phyloP scores from a whole-genome alignment of 371 early-diverging fungal genomes.

The Circinella minor region DNA sequence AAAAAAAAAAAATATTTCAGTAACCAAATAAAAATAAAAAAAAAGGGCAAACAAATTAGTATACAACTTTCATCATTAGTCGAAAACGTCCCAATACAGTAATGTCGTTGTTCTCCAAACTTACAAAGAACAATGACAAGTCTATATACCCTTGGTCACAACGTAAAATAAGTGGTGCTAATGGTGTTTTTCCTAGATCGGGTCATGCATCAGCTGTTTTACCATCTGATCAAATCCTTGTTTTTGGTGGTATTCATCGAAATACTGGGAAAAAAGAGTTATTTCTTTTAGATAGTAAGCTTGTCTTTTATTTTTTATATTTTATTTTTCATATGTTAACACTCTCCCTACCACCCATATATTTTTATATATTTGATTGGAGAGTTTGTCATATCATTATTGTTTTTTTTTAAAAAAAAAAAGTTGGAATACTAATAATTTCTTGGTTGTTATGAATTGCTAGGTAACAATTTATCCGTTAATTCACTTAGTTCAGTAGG shows the following conservation, averaged over 20 bases:
- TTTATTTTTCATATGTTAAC: no score
- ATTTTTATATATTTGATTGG: no score
- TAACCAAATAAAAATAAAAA: no score
- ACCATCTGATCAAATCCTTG: conserved; percentile 53
- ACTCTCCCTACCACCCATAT: no score
- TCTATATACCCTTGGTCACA: conserved; percentile 57
- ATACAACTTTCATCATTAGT: conserved; percentile 15
- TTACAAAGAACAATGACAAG: conserved; percentile 54
- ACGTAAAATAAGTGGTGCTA: conserved; percentile 44
- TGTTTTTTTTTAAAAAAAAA: no score
- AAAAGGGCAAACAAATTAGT: background rate
- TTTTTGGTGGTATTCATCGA: conserved; percentile 64
- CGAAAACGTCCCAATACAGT: conserved; percentile 13
- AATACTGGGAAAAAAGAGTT: conserved; percentile 54
- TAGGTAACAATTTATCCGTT: conserved; percentile 30
- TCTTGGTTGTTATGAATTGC: no score
- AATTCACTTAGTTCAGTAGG: conserved; percentile 38
- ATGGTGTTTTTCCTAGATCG: conserved; percentile 54
- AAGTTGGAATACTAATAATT: no score
- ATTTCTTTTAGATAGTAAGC: conserved; percentile 66
- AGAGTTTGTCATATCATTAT: no score
- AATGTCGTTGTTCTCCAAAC: conserved; percentile 57
- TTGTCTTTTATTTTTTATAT: no score
- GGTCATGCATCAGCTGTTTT: conserved; percentile 63
- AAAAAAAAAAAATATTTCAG: no score